Evolutionary conservation across 2,329 filamentous ascomycete genomes (phyloP), one percentile per base, ranked within the genome.

Genomic region (Colletotrichum horii): DNA sequence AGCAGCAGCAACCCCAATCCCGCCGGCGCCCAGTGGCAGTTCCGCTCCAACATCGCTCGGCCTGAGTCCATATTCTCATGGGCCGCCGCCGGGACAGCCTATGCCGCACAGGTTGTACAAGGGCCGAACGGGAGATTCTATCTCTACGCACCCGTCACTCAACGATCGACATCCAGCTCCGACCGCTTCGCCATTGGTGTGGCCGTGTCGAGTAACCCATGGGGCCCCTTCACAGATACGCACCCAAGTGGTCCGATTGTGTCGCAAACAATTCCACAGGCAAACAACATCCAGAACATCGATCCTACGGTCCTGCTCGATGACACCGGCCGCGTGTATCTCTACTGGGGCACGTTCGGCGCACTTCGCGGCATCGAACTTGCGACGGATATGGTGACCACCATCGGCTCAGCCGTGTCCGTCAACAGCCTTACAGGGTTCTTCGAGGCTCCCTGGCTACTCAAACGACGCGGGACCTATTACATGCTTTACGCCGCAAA

Each of bases 401-500:
- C 82, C 62, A 78, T 79, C 56, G 78, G 78, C 43, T 64, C 64
- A 24, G 72, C 80, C 48, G 75, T 79, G 9, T 70, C 76, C 24
- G 80, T 84, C 26, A 70, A 65, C 38, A 77, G 75, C 12, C 75
- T 85, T 11, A 82, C 78, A 0, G 83, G 82, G 0, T 85, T 82
- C 69, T 85, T 85, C 58, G 84, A 85, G 64, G 84, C 83, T 0
- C 82, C 84, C 0, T 86, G 84, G 84, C 75, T 86, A 3, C 82
- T 83, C 65, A 84, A 83, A 77, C 79, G 81, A 0, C 79, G 77
- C 3, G 72, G 71, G 5, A 84, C 83, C 0, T 85, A 85, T 72
- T 86, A 86, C 78, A 81, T 85, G 80, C 77, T 86, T 3, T 85
- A 84, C 62, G 83, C 84, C 1, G 84, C 81, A 4, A 85, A 86